These are phyloP conservation scores for Toxoplasma gondii DNA, from an alignment of 169 alveolate species.

Conservation along the genomic window DNA sequence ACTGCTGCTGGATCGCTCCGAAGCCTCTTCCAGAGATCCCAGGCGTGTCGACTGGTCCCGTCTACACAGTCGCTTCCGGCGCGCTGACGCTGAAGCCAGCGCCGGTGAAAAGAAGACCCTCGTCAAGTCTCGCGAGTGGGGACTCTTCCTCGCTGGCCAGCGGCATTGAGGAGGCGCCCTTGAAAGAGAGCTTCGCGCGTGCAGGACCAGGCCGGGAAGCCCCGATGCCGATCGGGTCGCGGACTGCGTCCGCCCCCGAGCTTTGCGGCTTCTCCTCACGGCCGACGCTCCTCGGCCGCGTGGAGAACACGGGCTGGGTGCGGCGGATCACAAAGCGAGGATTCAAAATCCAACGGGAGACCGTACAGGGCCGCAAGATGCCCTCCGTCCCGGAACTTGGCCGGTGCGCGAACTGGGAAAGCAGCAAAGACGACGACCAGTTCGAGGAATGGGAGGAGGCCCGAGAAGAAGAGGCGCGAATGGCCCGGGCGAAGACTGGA, in stretches of 20 bases:
- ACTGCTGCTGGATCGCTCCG: too few relatives aligned
- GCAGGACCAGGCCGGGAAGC: too few relatives aligned
- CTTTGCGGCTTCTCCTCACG: neutral
- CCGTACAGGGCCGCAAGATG: neutral
- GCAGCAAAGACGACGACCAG: neutral
- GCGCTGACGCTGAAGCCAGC: too few relatives aligned
- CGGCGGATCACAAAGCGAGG: neutral
- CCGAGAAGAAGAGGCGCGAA: neutral
- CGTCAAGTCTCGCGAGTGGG: too few relatives aligned
- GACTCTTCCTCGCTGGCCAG: too few relatives aligned
- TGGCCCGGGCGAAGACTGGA: neutral
- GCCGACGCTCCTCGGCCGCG: neutral
- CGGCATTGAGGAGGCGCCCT: too few relatives aligned
- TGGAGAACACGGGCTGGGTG: conserved; percentile 19
- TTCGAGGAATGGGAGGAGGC: neutral
- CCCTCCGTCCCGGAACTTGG: neutral
- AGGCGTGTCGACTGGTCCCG: too few relatives aligned
- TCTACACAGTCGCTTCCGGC: too few relatives aligned
- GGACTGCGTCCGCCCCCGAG: neutral
- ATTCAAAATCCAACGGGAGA: neutral
- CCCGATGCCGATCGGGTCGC: neutral
- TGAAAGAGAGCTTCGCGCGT: too few relatives aligned
- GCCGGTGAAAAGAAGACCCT: too few relatives aligned
- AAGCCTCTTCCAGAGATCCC: too few relatives aligned
- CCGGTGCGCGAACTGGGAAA: neutral